These are phyloP conservation scores for Phytophthora cajani DNA, from an alignment of 352 stramenopile species.

Conservation along the genomic window DNA sequence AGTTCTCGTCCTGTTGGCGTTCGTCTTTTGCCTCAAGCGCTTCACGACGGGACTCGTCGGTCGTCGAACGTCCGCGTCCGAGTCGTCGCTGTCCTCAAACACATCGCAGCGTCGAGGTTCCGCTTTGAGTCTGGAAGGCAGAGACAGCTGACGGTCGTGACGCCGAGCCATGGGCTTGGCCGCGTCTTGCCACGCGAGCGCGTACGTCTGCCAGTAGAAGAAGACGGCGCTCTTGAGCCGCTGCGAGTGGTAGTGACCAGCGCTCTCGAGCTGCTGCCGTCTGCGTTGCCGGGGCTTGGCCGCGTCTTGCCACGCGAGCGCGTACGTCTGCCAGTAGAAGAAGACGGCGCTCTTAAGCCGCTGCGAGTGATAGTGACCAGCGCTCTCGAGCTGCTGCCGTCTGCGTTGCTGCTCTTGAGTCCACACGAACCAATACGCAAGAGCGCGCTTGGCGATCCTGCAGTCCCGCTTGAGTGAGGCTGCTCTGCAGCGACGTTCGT, in stretches of 20 bases:
- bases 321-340: conserved; percentile 82
- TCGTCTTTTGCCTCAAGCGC: conserved; percentile 44
- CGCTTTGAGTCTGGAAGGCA: background rate
- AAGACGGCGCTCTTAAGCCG: conserved; percentile 50
- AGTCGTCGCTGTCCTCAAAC: conserved; percentile 15
- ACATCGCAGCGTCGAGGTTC: background rate
- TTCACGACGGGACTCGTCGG: conserved; percentile 70
- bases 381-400: conserved; percentile 14
- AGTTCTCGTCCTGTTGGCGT: conserved; percentile 1
- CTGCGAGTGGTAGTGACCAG: conserved; percentile 37
- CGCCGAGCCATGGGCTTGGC: conserved; percentile 18
- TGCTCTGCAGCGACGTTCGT: conserved; percentile 11
- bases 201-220: conserved; percentile 82
- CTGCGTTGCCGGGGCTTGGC: conserved; percentile 26
- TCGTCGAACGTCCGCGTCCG: conserved; percentile 29
- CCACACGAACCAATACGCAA: conserved; percentile 21
- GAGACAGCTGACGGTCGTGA: background rate
- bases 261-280: conserved; percentile 14
- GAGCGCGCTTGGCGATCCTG: conserved; percentile 1
- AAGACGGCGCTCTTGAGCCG: conserved; percentile 50
- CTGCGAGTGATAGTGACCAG: conserved; percentile 37
- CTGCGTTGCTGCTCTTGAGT: conserved; percentile 10
- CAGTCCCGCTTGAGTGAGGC: conserved; percentile 9
- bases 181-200: conserved; percentile 74
- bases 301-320: conserved; percentile 74